These are phyloP conservation scores for Phytopythium litorale DNA, from an alignment of 352 stramenopile species.

Conservation along the genomic window DNA sequence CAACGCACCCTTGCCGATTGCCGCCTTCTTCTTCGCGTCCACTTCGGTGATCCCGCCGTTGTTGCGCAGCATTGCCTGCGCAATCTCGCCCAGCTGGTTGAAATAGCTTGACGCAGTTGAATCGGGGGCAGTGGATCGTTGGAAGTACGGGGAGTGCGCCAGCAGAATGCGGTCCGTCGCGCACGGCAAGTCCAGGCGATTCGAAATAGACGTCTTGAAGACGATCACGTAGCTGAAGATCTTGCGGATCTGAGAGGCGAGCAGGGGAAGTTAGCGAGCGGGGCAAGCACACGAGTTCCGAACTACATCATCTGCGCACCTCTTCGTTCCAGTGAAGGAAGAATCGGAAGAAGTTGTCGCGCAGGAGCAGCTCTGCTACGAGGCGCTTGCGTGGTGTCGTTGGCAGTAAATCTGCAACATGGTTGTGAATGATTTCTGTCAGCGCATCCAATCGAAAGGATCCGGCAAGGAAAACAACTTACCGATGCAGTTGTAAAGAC, in stretches of 20 bases:
- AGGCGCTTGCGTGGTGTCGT: constrained; percentile 57
- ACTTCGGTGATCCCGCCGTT: constrained; percentile 18
- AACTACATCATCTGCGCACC: constrained; percentile 18
- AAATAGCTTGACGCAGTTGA: constrained; percentile 51
- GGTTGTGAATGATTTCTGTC: neutral
- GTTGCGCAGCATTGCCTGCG: constrained; percentile 56
- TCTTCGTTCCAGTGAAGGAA: constrained; percentile 90
- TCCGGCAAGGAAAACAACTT: constrained; percentile 8
- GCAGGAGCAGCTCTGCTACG: constrained; percentile 68
- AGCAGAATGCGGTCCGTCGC: constrained; percentile 74
- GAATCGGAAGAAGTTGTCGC: constrained; percentile 85
- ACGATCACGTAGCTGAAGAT: constrained; percentile 85
- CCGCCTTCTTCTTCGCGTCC: constrained; percentile 39
- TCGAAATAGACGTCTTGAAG: constrained; percentile 76
- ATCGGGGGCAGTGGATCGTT: constrained; percentile 26
- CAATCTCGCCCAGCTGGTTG: constrained; percentile 69
- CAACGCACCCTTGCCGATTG: constrained; percentile 42
- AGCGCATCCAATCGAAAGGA: neutral
- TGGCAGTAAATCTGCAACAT: constrained; percentile 53
- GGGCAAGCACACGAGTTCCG: too few species aligned
- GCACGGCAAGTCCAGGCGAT: constrained; percentile 69
- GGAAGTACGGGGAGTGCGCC: constrained; percentile 68
- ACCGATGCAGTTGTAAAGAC: constrained; percentile 83
- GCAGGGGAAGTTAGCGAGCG: neutral
- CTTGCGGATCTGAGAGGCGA: constrained; percentile 56